phyloP scores from a whole-genome alignment of 2,329 filamentous ascomycete genomes.

The Aspergillus melleus region DNA sequence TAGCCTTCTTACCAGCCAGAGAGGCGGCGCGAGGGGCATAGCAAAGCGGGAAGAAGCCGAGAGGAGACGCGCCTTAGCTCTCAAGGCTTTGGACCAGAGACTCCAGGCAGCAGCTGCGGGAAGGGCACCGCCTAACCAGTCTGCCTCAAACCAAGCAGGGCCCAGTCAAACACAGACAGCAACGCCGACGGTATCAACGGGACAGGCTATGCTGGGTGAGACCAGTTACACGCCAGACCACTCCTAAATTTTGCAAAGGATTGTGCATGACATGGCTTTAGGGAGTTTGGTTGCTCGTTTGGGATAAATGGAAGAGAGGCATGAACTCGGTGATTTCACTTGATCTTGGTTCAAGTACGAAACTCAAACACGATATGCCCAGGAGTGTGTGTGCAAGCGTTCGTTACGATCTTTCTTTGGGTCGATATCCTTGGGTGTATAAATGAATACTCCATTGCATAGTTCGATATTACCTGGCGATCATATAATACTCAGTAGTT shows the following conservation, averaged over 20 bases:
- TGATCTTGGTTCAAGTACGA: neutral
- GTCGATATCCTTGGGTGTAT: neutral
- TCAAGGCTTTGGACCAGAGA: constrained; percentile 89
- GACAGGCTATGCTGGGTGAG: constrained; percentile 63
- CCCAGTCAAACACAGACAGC: constrained; percentile 47
- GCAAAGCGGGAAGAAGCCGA: constrained; percentile 89
- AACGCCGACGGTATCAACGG: constrained; percentile 57
- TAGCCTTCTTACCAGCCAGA: constrained; percentile 55
- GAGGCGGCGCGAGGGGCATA: constrained; percentile 48
- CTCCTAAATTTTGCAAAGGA: constrained; percentile 24
- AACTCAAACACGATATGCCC: neutral
- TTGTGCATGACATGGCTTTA: constrained; percentile 6
- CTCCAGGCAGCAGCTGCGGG: constrained; percentile 76
- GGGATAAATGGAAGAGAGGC: constrained; percentile 2
- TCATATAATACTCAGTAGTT: neutral
- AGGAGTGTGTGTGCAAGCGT: neutral
- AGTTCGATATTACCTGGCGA: neutral
- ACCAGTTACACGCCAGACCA: constrained; percentile 70
- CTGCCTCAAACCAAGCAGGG: constrained; percentile 31
- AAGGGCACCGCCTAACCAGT: constrained; percentile 43
- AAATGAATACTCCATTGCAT: neutral
- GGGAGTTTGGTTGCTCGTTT: constrained; percentile 19
- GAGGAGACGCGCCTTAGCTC: constrained; percentile 78
- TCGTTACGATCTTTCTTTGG: neutral
- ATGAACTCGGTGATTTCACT: neutral